phyloP scores from a whole-genome alignment of 257 asterid species.

The Cinchona pubescens region DNA sequence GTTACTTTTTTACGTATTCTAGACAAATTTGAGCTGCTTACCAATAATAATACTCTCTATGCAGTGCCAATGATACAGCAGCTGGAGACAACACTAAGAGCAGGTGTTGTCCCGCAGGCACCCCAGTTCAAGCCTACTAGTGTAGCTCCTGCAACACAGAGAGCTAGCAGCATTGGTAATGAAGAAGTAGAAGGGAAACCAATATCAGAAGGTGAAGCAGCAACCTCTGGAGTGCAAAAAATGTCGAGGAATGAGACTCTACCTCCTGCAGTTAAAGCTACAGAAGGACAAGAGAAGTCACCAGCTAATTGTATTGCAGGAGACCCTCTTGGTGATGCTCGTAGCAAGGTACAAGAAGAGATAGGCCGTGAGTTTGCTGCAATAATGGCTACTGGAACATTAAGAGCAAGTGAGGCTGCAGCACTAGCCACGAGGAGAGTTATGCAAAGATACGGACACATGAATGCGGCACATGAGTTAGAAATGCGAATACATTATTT shows the following conservation, averaged over 20 bases:
- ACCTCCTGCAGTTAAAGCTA: constrained; percentile 7
- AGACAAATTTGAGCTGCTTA: neutral
- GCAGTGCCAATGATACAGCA: constrained; percentile 96
- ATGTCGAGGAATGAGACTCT: constrained; percentile 1
- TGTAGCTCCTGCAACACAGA: constrained; percentile 33
- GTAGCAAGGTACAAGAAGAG: constrained; percentile 84
- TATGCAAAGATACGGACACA: constrained; percentile 72
- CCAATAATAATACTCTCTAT: neutral
- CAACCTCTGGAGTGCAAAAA: constrained; percentile 10
- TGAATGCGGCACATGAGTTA: constrained; percentile 56
- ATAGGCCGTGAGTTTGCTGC: constrained; percentile 77
- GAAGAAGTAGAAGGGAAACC: constrained; percentile 17
- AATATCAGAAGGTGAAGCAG: constrained; percentile 5
- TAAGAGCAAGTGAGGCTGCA: constrained; percentile 96
- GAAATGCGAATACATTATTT: neutral
- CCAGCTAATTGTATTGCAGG: constrained; percentile 22
- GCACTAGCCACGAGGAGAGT: constrained; percentile 87
- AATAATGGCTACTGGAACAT: constrained; percentile 83
- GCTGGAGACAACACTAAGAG: constrained; percentile 67
- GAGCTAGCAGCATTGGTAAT: constrained; percentile 19
- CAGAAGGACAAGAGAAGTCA: constrained; percentile 23
- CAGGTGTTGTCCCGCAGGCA: constrained; percentile 82
- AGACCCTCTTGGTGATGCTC: constrained; percentile 75
- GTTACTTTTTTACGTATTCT: neutral
- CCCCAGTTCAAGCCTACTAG: constrained; percentile 61